A percentile compares a stretch with the other conserved stretches of the same genome.
phyloP scores from a whole-genome alignment of 2,329 filamentous ascomycete species.

The Pleoardoris graminearum region DNA sequence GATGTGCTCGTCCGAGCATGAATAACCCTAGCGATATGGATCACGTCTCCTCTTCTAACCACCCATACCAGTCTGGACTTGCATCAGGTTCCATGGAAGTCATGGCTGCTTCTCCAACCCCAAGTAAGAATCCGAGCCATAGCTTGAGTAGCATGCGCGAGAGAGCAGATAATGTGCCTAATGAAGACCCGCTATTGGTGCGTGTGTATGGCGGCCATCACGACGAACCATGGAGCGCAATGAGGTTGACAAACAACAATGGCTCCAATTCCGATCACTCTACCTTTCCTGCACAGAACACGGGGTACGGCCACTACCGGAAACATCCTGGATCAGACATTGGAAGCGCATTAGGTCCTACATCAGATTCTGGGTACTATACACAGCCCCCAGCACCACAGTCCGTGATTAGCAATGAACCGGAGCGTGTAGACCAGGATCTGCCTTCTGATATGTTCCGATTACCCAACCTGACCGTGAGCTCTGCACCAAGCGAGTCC shows the following conservation, averaged over 20 bases:
- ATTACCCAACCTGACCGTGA: slow-evolving; percentile 23
- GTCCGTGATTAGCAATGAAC: slow-evolving; percentile 39
- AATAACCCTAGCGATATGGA: slow-evolving; percentile 8
- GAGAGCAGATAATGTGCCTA: neutral
- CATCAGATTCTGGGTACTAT: slow-evolving; percentile 41
- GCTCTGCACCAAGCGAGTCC: slow-evolving; percentile 19
- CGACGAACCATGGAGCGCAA: slow-evolving; percentile 35
- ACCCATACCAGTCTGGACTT: neutral
- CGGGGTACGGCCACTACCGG: slow-evolving; percentile 22
- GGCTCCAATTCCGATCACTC: slow-evolving; percentile 4
- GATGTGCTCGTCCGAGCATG: slow-evolving; percentile 13
- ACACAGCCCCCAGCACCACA: slow-evolving; percentile 29
- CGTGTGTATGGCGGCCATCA: slow-evolving; percentile 8
- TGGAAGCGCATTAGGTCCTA: slow-evolving; percentile 18
- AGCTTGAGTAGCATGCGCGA: neutral
- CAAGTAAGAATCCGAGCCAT: neutral
- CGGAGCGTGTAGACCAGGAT: slow-evolving; percentile 24
- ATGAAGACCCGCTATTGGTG: neutral
- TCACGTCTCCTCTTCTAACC: neutral
- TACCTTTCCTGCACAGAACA: slow-evolving; percentile 13
- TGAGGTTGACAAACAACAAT: slow-evolving; percentile 21
- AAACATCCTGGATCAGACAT: slow-evolving; percentile 28
- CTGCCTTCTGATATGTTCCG: slow-evolving; percentile 20
- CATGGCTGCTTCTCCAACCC: neutral
- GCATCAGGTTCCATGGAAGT: neutral